A percentile compares a stretch with the other conserved stretches of the same genome.
Conservation (phyloP, 345 rosid species). For the Erucastrum elatum region DNA sequence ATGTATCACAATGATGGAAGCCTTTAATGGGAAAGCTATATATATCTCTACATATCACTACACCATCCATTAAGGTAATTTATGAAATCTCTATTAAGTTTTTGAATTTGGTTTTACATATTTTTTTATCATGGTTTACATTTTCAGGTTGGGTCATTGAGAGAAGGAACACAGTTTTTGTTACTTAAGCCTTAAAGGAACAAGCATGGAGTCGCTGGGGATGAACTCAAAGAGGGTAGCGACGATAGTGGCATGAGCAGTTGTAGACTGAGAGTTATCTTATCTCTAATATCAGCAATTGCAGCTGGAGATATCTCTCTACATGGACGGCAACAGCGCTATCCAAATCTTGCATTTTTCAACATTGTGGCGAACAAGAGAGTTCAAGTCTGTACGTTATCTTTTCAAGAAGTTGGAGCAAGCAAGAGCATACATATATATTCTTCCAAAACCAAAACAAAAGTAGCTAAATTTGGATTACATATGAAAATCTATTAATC, state of each 20-base stretch:
- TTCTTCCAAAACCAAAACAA: not conserved
- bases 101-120: not conserved
- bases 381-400: slow-evolving; percentile 70
- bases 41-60: not conserved
- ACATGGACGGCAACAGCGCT: not conserved
- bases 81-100: not conserved
- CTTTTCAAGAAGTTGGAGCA: slow-evolving; percentile 52
- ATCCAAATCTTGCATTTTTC: not conserved
- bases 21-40: not conserved
- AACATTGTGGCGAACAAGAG: slow-evolving; percentile 46
- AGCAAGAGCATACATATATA: not conserved
- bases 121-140: not conserved
- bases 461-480: not conserved
- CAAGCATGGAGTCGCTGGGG: not conserved
- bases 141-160: not conserved
- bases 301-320: not conserved
- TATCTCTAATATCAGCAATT: not conserved
- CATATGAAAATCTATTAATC: not conserved
- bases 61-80: not conserved
- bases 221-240: not conserved
- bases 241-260: not conserved
- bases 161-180: not conserved
- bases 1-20: not conserved
- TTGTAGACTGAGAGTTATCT: not conserved
- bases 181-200: not conserved